These are phyloP conservation scores for Williopsis jadinii DNA, from an alignment of 1,139 yeast species.

Conservation along the genomic window DNA sequence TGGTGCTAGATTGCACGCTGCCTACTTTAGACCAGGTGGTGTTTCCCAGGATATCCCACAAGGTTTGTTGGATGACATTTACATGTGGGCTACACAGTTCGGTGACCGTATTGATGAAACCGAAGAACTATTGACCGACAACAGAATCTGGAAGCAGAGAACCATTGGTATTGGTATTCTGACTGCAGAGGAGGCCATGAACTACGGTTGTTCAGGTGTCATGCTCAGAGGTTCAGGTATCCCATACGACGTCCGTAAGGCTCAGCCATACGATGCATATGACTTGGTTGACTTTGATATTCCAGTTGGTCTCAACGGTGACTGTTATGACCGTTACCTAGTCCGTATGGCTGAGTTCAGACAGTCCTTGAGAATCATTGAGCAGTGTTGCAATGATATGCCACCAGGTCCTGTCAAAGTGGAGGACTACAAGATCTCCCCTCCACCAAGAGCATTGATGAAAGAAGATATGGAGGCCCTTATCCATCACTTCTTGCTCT, in stretches of 20 bases:
- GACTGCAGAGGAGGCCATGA: conserved; percentile 81
- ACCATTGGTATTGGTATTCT: conserved; percentile 75
- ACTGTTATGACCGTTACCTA: conserved; percentile 85
- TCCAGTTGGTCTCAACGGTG: conserved; percentile 84
- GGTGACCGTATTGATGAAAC: conserved; percentile 91
- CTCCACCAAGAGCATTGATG: conserved; percentile 79
- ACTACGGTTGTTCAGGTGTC: conserved; percentile 76
- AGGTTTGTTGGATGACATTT: conserved; percentile 82
- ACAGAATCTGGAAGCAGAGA: conserved; percentile 91
- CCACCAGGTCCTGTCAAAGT: conserved; percentile 92
- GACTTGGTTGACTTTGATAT: conserved; percentile 81
- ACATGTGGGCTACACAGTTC: conserved; percentile 95
- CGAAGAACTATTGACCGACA: conserved; percentile 84
- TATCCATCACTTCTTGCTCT: conserved; percentile 81
- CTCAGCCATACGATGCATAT: conserved; percentile 89
- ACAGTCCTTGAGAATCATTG: conserved; percentile 82
- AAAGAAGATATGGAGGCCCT: conserved; percentile 92
- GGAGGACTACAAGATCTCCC: conserved; percentile 79
- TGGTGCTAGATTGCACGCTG: conserved; percentile 86
- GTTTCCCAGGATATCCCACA: conserved; percentile 84
- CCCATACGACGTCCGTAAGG: conserved; percentile 80
- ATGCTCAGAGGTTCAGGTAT: conserved; percentile 91
- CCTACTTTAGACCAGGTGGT: conserved; percentile 90
- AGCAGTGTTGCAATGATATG: conserved; percentile 86
- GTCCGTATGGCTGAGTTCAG: conserved; percentile 89